Conservation (phyloP, 345 rosid genomes). For the Trapa incisa region DNA sequence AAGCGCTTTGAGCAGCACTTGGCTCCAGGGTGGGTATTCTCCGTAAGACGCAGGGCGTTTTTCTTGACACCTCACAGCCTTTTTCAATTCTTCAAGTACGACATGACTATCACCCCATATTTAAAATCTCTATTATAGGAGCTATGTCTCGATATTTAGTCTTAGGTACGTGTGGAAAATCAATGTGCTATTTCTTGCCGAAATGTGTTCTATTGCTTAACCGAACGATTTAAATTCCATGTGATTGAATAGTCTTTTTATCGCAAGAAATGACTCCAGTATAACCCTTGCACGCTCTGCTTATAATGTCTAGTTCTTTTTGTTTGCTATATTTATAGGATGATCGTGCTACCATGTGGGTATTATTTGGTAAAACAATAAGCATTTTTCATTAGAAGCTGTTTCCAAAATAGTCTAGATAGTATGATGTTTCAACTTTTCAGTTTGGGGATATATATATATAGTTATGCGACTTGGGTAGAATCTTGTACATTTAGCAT, state of each 20-base stretch:
- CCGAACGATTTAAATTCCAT: background rate
- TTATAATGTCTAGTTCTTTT: background rate
- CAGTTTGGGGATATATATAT: background rate
- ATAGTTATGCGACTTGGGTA: background rate
- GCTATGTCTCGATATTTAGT: background rate
- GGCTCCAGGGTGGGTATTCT: conserved; percentile 21
- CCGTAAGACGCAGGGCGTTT: background rate
- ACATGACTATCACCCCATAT: background rate
- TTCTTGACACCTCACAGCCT: background rate
- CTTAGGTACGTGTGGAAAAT: background rate
- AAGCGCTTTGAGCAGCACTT: background rate
- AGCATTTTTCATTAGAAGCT: background rate
- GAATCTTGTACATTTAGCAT: background rate
- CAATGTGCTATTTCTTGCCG: background rate
- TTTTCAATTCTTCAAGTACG: background rate
- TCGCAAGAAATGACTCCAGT: background rate
- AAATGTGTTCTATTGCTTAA: background rate
- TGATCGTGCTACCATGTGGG: background rate
- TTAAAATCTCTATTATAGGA: no score
- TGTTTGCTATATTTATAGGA: background rate
- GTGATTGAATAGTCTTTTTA: background rate
- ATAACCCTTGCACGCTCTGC: background rate
- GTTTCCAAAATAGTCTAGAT: background rate
- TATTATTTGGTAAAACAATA: background rate
- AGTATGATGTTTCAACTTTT: background rate